Conservation (phyloP, 306 rosid genomes). For the Carpinus fangiana region DNA sequence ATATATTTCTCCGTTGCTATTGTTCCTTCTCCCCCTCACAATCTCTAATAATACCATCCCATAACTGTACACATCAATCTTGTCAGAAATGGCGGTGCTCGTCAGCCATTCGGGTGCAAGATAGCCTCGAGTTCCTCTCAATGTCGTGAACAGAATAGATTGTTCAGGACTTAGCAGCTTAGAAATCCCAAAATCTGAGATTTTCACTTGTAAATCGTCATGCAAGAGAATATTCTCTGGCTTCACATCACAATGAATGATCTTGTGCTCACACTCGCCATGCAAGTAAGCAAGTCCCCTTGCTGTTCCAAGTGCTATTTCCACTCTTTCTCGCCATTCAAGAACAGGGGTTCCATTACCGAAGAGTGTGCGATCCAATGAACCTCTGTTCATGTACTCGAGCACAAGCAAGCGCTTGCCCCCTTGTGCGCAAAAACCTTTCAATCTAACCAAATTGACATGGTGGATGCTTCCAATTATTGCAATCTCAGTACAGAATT, state of each 20-base stretch:
- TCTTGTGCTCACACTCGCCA: conserved; percentile 70
- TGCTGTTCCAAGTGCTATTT: conserved; percentile 84
- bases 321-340: conserved; percentile 86
- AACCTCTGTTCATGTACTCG: conserved; percentile 89
- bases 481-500: conserved; percentile 86
- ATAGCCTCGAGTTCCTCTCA: conserved; percentile 93
- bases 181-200: conserved; percentile 93
- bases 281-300: conserved; percentile 93
- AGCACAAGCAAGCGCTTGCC: conserved; percentile 71
- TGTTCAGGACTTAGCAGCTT: conserved; percentile 76
- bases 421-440: conserved; percentile 80
- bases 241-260: conserved; percentile 91
- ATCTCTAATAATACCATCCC: conserved; percentile 93
- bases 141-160: conserved; percentile 82
- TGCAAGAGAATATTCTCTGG: conserved; percentile 90
- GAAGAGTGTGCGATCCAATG: conserved; percentile 72
- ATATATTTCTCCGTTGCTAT: conserved; percentile 61
- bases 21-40: conserved; percentile 78
- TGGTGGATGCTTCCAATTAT: conserved; percentile 83
- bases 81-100: conserved; percentile 75
- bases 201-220: conserved; percentile 69
- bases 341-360: conserved; percentile 61
- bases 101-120: conserved; percentile 98
- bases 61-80: conserved; percentile 80
- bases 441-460: conserved; percentile 75